phyloP scores from a whole-genome alignment of 129 eudicot species.

The Chrysanthemum seticuspe region DNA sequence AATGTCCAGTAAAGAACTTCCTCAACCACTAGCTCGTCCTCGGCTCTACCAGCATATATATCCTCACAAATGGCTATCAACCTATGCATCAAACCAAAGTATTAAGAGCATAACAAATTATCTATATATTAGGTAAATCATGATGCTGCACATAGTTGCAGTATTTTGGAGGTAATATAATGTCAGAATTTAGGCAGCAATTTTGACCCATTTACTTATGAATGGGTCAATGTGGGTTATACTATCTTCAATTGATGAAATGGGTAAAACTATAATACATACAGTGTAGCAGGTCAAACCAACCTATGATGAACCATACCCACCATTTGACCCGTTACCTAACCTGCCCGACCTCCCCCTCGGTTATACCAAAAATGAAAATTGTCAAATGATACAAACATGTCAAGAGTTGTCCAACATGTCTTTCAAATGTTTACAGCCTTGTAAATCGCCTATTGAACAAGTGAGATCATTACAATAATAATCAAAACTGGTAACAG shows the following conservation, averaged over 20 bases:
- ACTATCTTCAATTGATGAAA: neutral
- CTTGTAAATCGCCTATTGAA: too few relatives aligned
- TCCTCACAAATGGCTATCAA: conserved; percentile 94
- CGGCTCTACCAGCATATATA: conserved; percentile 98
- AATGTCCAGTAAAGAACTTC: conserved; percentile 95
- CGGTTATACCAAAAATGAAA: neutral
- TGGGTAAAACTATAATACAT: neutral
- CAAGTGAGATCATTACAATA: too few relatives aligned
- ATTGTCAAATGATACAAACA: neutral
- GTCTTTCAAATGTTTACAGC: too few relatives aligned
- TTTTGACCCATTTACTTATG: neutral
- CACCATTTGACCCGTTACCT: too few relatives aligned
- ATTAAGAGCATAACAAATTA: neutral
- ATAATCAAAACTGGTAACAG: neutral
- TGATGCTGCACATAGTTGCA: neutral
- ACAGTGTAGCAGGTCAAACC: too few relatives aligned
- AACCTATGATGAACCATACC: too few relatives aligned
- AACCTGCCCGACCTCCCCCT: too few relatives aligned
- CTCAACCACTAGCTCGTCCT: conserved; percentile 92
- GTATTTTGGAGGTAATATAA: neutral
- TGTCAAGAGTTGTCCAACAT: neutral
- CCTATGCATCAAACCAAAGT: conserved; percentile 38
- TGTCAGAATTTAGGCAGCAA: conserved; percentile 12
- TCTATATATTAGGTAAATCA: neutral
- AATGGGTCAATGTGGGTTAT: conserved; percentile 7